Conservation (phyloP, 164 flowering plant species). For the Kalanchoe fedtschenkoi region DNA sequence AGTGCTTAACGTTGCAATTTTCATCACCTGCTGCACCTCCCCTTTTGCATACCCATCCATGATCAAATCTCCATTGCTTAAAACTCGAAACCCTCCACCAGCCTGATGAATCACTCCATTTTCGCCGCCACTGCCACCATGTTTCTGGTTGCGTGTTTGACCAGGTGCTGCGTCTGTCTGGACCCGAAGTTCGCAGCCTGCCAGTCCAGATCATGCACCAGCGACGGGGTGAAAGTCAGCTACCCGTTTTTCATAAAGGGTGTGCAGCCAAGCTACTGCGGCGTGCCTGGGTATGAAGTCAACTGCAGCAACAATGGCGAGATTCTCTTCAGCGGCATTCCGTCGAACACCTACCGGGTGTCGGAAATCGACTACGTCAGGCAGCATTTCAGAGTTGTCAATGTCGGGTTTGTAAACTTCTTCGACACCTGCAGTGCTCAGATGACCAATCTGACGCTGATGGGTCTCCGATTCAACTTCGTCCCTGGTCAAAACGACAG, state of each 20-base stretch:
- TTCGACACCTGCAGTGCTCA: conserved; percentile 5
- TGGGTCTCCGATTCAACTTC: conserved; percentile 5
- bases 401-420: conserved; percentile 6
- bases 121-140: not conserved
- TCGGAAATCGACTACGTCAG: conserved; percentile 18
- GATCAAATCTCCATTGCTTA: not conserved
- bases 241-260: conserved; percentile 33
- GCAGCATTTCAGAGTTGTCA: conserved; percentile 17
- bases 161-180: not conserved
- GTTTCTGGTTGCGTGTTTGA: not conserved
- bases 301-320: conserved; percentile 17
- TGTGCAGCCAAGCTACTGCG: conserved; percentile 25
- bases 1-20: too few species aligned
- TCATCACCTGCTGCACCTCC: too few species aligned
- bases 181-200: conserved; percentile 17
- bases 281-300: conserved; percentile 28
- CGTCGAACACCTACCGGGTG: conserved; percentile 13
- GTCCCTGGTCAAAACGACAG: not conserved
- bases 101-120: not conserved
- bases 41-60: not conserved
- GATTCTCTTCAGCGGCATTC: conserved; percentile 12
- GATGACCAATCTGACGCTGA: conserved; percentile 14
- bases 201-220: conserved; percentile 18
- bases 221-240: conserved; percentile 14
- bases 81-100: not conserved